Percentiles rank a stretch among this genome's conserved stretches.
phyloP scores from a whole-genome alignment of 768 basidiomycete genomes.

The Leccinellum albellum region DNA sequence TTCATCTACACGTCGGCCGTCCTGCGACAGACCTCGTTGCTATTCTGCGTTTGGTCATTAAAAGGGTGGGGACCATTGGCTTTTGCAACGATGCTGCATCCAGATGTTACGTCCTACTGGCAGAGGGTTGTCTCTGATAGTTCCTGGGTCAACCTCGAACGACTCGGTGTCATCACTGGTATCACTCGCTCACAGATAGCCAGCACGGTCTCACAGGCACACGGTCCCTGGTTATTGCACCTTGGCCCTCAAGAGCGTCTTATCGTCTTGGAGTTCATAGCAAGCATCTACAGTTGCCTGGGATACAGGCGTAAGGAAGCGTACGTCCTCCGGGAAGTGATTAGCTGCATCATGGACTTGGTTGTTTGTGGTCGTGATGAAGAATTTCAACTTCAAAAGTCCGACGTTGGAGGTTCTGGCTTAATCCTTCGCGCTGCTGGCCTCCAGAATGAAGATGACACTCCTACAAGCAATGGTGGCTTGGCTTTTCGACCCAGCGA shows the following conservation, averaged over 20 bases:
- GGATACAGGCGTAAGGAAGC: conserved; percentile 89
- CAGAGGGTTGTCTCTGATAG: conserved; percentile 54
- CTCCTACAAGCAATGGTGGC: conserved; percentile 38
- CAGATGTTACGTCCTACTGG: conserved; percentile 54
- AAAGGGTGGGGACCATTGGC: conserved; percentile 84
- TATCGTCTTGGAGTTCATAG: conserved; percentile 61
- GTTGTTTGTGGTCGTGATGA: conserved; percentile 84
- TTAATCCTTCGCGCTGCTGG: conserved; percentile 48
- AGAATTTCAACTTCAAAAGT: conserved; percentile 45
- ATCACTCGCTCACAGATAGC: conserved; percentile 70
- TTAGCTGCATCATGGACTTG: conserved; percentile 80
- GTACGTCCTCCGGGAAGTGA: conserved; percentile 78
- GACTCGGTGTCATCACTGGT: conserved; percentile 63
- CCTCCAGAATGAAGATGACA: conserved; percentile 29
- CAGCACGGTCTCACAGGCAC: conserved; percentile 59
- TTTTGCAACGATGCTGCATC: conserved; percentile 70
- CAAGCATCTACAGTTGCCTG: conserved; percentile 72
- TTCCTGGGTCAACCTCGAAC: conserved; percentile 54
- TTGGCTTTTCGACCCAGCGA: conserved; percentile 75
- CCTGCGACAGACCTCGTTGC: conserved; percentile 67
- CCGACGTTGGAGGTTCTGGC: conserved; percentile 36
- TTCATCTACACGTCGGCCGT: conserved; percentile 65
- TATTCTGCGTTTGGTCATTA: conserved; percentile 80
- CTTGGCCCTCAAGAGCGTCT: conserved; percentile 76
- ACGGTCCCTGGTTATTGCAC: conserved; percentile 85